A percentile compares a stretch with the other conserved stretches of the same genome.
phyloP scores from a whole-genome alignment of 2,329 filamentous ascomycete genomes.

The Xylaria sp. region DNA sequence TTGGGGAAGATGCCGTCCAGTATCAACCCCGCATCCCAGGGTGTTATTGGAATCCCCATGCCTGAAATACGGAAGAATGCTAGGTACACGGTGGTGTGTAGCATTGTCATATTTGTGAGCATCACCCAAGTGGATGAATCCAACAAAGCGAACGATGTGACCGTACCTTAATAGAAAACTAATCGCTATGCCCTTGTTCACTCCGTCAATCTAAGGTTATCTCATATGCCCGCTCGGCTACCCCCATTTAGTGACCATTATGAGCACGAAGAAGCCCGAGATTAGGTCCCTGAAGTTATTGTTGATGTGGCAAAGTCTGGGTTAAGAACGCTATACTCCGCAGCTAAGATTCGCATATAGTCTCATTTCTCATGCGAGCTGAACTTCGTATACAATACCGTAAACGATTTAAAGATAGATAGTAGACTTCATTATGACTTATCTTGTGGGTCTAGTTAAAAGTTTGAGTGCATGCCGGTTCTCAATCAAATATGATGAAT shows the following conservation, averaged over 20 bases:
- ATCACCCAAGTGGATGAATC: neutral
- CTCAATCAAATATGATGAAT: neutral
- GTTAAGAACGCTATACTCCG: too few species aligned
- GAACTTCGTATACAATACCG: neutral
- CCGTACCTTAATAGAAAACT: neutral
- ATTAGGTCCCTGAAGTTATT: neutral
- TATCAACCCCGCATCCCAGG: constrained; percentile 26
- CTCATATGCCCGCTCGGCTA: neutral
- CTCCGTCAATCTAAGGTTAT: neutral
- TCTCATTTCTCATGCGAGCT: neutral
- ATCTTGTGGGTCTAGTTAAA: neutral
- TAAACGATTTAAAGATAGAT: neutral
- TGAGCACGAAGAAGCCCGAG: neutral
- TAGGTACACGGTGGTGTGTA: constrained; percentile 4
- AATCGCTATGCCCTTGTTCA: neutral
- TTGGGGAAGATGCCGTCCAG: constrained; percentile 4
- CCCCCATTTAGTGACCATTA: neutral
- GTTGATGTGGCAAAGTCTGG: neutral
- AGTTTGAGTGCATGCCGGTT: neutral
- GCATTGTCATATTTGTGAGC: neutral
- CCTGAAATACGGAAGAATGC: constrained; percentile 18
- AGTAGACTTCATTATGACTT: neutral
- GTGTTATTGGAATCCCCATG: constrained; percentile 24
- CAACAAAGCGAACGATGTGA: neutral
- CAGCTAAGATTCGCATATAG: too few species aligned